Evolutionary conservation across 129 eudicot genomes (phyloP).

Genomic region (Scalesia atractyloides): DNA sequence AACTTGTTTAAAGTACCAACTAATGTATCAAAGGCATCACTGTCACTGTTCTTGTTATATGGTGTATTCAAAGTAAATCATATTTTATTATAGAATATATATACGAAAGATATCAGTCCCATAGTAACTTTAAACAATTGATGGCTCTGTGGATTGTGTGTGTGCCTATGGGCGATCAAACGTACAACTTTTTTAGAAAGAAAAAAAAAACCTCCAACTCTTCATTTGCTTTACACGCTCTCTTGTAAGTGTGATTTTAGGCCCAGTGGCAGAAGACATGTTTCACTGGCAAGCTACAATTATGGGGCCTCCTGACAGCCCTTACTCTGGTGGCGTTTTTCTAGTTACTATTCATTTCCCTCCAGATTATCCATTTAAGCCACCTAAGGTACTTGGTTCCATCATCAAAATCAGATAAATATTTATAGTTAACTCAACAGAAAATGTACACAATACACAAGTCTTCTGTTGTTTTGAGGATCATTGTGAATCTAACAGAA

Average conservation of each 20-base stretch:
- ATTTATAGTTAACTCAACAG: not conserved
- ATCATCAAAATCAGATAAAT: not conserved
- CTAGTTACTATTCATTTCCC: conserved; percentile 63
- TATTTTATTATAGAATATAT: not conserved
- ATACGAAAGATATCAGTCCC: not conserved
- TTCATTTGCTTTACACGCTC: conserved; percentile 23
- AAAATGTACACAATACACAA: conserved; percentile 1
- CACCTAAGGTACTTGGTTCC: conserved; percentile 54
- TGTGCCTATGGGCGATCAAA: not conserved
- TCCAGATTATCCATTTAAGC: conserved; percentile 68
- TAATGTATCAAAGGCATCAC: not conserved
- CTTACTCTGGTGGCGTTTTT: conserved; percentile 63
- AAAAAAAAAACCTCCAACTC: not conserved
- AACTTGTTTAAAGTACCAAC: not conserved
- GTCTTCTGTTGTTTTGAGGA: not conserved
- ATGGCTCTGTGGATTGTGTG: conserved; percentile 9
- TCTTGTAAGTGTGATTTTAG: conserved; percentile 40
- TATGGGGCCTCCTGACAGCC: conserved; percentile 73
- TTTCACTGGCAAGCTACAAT: conserved; percentile 75
- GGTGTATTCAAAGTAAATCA: not conserved
- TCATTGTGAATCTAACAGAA: not conserved
- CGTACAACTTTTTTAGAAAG: not conserved
- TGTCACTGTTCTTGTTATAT: not conserved
- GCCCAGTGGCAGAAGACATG: conserved; percentile 76
- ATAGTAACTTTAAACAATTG: not conserved